phyloP scores from a whole-genome alignment of 495 filamentous ascomycete genomes.

The Penicillium nucicola region DNA sequence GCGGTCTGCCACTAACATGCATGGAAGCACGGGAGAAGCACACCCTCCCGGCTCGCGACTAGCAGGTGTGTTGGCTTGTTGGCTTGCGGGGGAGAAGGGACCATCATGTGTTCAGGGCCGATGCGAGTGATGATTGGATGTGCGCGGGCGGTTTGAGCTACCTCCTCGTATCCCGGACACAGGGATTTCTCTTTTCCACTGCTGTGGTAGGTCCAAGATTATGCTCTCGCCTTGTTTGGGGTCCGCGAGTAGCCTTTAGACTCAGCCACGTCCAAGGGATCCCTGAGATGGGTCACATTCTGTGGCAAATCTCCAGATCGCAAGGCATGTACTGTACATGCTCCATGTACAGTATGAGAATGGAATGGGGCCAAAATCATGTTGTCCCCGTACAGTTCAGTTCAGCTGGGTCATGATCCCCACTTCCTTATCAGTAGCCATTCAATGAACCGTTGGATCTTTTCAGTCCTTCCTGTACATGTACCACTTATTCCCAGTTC shows the following conservation, averaged over 20 bases:
- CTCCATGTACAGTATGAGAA: no score
- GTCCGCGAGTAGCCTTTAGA: slow-evolving; percentile 1
- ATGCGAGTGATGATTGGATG: neutral
- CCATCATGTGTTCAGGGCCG: slow-evolving; percentile 10
- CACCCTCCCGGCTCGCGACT: neutral
- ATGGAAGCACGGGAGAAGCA: slow-evolving; percentile 35
- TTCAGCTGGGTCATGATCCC: no score
- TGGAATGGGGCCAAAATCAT: no score
- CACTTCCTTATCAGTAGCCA: no score
- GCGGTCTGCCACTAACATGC: slow-evolving; percentile 24
- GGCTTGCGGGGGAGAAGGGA: neutral
- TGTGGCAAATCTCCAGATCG: neutral
- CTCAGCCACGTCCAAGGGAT: neutral
- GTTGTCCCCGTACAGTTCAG: no score
- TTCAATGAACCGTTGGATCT: no score
- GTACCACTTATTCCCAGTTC: neutral
- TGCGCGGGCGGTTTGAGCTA: neutral
- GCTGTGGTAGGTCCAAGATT: neutral
- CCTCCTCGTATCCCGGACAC: neutral
- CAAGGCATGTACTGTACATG: neutral
- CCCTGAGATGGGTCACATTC: neutral
- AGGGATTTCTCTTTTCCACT: neutral
- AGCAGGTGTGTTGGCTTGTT: neutral
- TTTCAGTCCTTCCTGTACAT: no score
- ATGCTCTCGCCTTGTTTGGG: neutral